Base-by-base conservation (phyloP, 2,329 filamentous ascomycete species). In the Rhinocladiella mackenziei region DNA sequence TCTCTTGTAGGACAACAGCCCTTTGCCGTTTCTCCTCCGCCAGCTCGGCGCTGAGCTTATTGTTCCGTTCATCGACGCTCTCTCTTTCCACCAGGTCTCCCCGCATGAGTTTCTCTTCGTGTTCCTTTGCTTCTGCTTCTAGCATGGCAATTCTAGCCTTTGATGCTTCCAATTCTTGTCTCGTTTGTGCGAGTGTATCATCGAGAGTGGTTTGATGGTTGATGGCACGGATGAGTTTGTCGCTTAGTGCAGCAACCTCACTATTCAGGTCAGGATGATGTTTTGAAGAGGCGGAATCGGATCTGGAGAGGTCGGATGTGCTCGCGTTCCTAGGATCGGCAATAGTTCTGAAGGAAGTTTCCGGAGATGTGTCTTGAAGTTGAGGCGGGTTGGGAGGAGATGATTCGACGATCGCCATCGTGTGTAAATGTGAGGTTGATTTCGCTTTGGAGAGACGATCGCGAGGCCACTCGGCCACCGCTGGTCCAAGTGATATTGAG, bases 151-250 rank as follows among this genome's bases (percentile, higher is more conserved):
- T 77, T 56, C 76, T 78, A 35, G 83, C 77, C 47, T 76, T 78
- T 6, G 88, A 80, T 23, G 77, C 65, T 42, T 94, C 87, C 34
- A 97, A 72, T 61, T 97, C 89, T 62, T 89, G 83, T 26, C 89
- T 80, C 11, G 89, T 85, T 39, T 81, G 81, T 37, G 87, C 84
- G 13, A 98, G 73, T 8, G 81, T 86, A 65, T 98, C 92, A 65
- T 97, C 92, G 32, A 98, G 76, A 15, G 78, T 83, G 5, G 89
- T 96, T 66, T 96, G 89, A 65, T 94, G 85, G 63, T 98, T 98
- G 67, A 98, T 96, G 32, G 92, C 91, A 61, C 92, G 91, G 58
- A 98, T 91, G 52, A 98, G 80, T 66, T 98, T 98, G 36, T 89
- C 91, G 67, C 89, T 97, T 22, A 98, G 73, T 5, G 86, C 81